phyloP scores from a whole-genome alignment of 2,329 filamentous ascomycete genomes.

The Ustulina deusta region DNA sequence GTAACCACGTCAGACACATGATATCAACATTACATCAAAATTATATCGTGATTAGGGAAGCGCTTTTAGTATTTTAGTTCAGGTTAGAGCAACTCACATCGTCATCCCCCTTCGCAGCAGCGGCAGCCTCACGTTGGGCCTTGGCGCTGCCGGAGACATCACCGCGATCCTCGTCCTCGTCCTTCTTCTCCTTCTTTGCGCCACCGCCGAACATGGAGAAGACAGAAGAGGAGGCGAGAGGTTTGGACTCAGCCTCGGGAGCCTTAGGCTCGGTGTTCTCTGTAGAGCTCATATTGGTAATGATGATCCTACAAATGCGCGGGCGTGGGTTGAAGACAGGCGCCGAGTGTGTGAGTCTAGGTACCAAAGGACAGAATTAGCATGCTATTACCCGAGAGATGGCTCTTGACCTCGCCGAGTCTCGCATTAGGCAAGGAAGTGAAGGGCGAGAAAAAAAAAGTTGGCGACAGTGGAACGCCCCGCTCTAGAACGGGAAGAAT shows the following conservation, averaged over 20 bases:
- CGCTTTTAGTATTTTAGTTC: not conserved
- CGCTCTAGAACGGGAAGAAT: slow-evolving; percentile 19
- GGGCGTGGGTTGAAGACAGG: slow-evolving; percentile 8
- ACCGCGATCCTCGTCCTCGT: slow-evolving; percentile 81
- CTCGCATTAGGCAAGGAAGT: not conserved
- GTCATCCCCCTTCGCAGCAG: slow-evolving; percentile 64
- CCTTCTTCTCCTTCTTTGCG: slow-evolving; percentile 96
- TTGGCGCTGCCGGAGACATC: slow-evolving; percentile 92
- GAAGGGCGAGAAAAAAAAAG: slow-evolving; percentile 23
- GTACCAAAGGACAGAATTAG: slow-evolving; percentile 26
- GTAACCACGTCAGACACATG: slow-evolving; percentile 30
- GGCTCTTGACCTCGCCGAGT: not conserved
- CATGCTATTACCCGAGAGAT: slow-evolving; percentile 1
- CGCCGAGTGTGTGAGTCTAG: slow-evolving; percentile 13
- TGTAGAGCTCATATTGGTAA: slow-evolving; percentile 60
- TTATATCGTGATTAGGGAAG: not conserved
- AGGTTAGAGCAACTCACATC: slow-evolving; percentile 59
- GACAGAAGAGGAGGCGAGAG: slow-evolving; percentile 72
- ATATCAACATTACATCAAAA: not conserved
- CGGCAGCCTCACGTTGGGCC: slow-evolving; percentile 75
- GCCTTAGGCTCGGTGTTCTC: slow-evolving; percentile 65
- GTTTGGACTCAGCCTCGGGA: slow-evolving; percentile 55
- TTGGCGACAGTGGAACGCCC: slow-evolving; percentile 27
- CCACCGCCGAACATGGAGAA: slow-evolving; percentile 99
- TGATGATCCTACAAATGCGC: slow-evolving; percentile 17